Percentiles rank a stretch among this genome's conserved stretches.
Evolutionary conservation across 2,329 filamentous ascomycete species (phyloP).

Genomic region (Neoascochyta sp.): DNA sequence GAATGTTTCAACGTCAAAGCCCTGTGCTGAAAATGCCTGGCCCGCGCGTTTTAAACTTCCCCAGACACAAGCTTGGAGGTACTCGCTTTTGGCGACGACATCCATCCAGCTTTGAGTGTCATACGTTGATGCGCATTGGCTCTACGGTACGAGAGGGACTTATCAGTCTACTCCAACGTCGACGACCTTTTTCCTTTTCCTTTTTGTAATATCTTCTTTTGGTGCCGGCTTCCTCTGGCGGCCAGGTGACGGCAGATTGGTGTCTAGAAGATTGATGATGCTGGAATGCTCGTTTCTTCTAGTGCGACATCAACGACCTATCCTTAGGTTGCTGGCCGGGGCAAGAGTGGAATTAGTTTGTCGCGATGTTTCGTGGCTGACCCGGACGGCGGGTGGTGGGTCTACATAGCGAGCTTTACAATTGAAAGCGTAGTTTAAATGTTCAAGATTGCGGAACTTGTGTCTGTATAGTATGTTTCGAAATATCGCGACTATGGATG

Average conservation of each 20-base stretch:
- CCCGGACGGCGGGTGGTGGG: too few species aligned
- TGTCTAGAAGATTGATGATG: conserved; percentile 9
- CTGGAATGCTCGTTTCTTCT: conserved; percentile 23
- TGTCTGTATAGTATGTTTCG: too few species aligned
- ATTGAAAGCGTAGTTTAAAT: too few species aligned
- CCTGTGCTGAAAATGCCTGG: conserved; percentile 31
- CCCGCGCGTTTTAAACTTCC: conserved; percentile 1
- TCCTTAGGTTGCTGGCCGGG: too few species aligned
- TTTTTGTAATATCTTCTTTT: conserved; percentile 4
- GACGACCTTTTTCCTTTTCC: conserved; percentile 1
- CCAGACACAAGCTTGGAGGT: background rate
- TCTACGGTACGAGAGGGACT: too few species aligned
- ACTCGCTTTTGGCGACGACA: background rate
- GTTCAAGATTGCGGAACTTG: too few species aligned
- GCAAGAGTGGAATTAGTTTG: too few species aligned
- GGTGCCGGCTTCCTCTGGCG: conserved; percentile 3
- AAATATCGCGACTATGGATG: too few species aligned
- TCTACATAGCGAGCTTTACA: too few species aligned
- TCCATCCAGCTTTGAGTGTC: conserved; percentile 1
- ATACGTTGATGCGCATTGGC: conserved; percentile 2
- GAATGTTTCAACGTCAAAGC: conserved; percentile 7
- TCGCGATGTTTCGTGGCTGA: too few species aligned
- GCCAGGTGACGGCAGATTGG: conserved; percentile 1
- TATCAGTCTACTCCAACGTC: too few species aligned
- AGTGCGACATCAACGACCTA: conserved; percentile 3